Evolutionary conservation across 768 basidiomycete species (phyloP), one percentile per base, ranked within the genome.

Genomic region (Leccinum sublutescens): DNA sequence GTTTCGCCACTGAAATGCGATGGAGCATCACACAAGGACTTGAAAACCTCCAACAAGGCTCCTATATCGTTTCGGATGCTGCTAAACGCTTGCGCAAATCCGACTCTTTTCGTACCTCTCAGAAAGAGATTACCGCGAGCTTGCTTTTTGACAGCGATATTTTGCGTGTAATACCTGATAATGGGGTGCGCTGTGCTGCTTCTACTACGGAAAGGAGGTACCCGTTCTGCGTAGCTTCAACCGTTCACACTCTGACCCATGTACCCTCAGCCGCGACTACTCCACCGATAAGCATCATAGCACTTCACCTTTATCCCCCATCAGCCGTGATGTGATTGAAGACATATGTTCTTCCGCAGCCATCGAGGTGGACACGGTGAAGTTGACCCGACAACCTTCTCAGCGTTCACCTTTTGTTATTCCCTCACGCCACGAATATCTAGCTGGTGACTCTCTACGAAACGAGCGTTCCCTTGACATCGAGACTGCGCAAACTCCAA

Each of bases 1-100:
- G 69, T 50, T 73, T 71, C 19, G 71, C 71, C 1, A 55, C 29
- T 4, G 50, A 56, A 47, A 68, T 71, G 69, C 61, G 67, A 55
- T 71, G 70, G 71, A 56, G 21, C 4, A 50, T 71, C 11, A 31
- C 40, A 4, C 38, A 54, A 43, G 57, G 49, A n/a, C 52, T 5
- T 5, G 52, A 60, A 33, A 1, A 10, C 15, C 7, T 61, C 19
- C 62, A 69, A 34, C 69, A 70, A 58, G 55, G 67, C 31, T 62
- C 67, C 31, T 50, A 59, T 33, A 21, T 71, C 11, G 40, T 63
- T n/a, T 68, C 69, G 6, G 51, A 50, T 40, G 1, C 56, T 10
- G 29, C 33, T 12, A 53, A 50, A 19, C 25, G 2, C 36, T 68
- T 60, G 14, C 17, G 9, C 33, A 29, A 19, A 14, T 58, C 60